phyloP scores from a whole-genome alignment of 2,329 filamentous ascomycete genomes.

The Amphichorda felina region DNA sequence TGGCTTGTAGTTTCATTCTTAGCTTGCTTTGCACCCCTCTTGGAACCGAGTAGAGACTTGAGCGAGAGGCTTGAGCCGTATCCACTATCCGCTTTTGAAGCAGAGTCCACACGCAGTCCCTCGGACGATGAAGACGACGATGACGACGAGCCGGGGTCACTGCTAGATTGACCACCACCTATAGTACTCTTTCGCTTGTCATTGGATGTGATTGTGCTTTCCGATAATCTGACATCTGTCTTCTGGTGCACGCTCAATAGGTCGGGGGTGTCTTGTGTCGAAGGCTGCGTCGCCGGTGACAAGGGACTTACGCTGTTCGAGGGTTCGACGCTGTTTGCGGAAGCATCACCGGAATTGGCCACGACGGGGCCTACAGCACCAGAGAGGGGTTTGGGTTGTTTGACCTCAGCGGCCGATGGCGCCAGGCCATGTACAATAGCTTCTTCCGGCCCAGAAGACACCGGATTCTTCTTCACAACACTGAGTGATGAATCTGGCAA shows the following conservation, averaged over 20 bases:
- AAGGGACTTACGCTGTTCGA: background rate
- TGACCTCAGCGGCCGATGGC: background rate
- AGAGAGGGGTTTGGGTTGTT: slow-evolving; percentile 1
- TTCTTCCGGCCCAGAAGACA: no score
- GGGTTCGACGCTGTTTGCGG: background rate
- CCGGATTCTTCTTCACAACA: no score
- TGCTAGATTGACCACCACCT: slow-evolving; percentile 24
- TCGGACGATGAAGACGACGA: slow-evolving; percentile 21
- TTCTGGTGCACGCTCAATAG: background rate
- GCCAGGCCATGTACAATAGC: background rate
- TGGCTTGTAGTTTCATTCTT: slow-evolving; percentile 7
- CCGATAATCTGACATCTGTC: no score
- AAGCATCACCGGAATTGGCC: background rate
- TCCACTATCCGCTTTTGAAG: slow-evolving; percentile 48
- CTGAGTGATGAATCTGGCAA: no score
- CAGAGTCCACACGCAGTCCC: slow-evolving; percentile 18
- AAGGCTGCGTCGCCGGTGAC: background rate
- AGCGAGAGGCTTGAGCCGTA: slow-evolving; percentile 50
- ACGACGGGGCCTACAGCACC: background rate
- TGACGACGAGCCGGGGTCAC: slow-evolving; percentile 31
- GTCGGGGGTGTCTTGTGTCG: background rate
- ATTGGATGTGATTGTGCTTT: no score
- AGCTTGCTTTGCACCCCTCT: slow-evolving; percentile 13
- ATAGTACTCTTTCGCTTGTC: no score
- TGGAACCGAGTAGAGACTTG: slow-evolving; percentile 32